Conservation (phyloP, 1,284 basidiomycete genomes). For the Gomphus bonarii region DNA sequence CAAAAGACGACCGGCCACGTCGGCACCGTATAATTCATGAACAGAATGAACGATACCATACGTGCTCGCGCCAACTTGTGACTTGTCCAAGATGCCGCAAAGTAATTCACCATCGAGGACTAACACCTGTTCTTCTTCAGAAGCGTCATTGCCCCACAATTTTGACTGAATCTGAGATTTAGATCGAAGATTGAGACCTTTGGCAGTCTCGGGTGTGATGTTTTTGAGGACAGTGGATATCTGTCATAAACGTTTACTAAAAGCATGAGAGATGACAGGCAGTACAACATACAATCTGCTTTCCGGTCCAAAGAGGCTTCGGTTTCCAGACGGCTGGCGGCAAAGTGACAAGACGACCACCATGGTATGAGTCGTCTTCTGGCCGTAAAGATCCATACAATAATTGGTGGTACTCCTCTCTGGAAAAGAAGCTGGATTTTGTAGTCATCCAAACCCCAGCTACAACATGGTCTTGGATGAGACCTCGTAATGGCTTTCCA, state of each 20-base stretch:
- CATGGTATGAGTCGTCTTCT: conserved; percentile 67
- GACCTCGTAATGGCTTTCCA: conserved; percentile 92
- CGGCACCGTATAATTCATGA: conserved; percentile 96
- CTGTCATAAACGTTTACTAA: conserved; percentile 31
- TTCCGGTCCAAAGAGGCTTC: conserved; percentile 90
- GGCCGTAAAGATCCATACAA: conserved; percentile 92
- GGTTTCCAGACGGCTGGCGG: conserved; percentile 93
- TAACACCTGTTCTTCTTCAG: conserved; percentile 76
- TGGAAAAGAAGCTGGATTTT: conserved; percentile 89
- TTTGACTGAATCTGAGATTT: conserved; percentile 81
- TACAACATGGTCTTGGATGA: conserved; percentile 99
- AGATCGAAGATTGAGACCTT: conserved; percentile 80
- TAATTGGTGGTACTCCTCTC: conserved; percentile 95
- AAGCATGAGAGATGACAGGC: neutral
- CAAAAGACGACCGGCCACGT: conserved; percentile 83
- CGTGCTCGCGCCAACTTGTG: conserved; percentile 92
- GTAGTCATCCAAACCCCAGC: conserved; percentile 99
- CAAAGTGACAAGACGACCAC: conserved; percentile 68
- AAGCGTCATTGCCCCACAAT: conserved; percentile 72
- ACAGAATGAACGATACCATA: conserved; percentile 97
- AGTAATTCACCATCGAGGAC: conserved; percentile 93
- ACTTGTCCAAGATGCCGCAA: conserved; percentile 92
- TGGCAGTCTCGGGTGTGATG: conserved; percentile 74
- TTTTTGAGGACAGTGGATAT: conserved; percentile 90
- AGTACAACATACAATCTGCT: conserved; percentile 71